Conservation (phyloP, 306 rosid genomes). For the Vigna nakashimae region DNA sequence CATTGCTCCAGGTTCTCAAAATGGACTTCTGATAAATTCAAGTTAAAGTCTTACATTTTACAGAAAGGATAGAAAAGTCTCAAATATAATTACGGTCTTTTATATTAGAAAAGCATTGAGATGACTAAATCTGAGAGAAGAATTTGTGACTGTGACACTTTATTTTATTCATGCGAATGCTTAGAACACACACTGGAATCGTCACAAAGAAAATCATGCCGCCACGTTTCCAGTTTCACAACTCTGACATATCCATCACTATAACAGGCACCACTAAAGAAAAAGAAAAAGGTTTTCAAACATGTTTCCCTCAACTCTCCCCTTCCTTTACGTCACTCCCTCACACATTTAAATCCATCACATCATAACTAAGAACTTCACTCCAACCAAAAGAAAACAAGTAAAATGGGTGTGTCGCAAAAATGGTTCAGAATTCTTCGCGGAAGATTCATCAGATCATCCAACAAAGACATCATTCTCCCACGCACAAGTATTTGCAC, state of each 20-base stretch:
- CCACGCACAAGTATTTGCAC: constrained; percentile 45
- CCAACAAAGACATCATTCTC: constrained; percentile 47
- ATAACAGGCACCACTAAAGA: neutral
- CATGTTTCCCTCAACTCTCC: constrained; percentile 67
- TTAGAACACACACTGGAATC: constrained; percentile 29
- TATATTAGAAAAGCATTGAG: neutral
- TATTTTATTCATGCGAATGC: constrained; percentile 9
- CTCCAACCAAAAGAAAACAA: neutral
- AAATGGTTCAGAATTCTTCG: constrained; percentile 63
- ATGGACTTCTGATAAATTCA: too few species aligned
- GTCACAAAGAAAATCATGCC: constrained; percentile 38
- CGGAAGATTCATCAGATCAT: constrained; percentile 51
- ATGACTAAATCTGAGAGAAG: neutral
- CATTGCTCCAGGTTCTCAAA: too few species aligned
- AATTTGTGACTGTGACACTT: constrained; percentile 6
- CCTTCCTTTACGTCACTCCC: constrained; percentile 57
- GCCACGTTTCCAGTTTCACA: constrained; percentile 42
- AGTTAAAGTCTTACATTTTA: too few species aligned
- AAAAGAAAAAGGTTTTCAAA: neutral
- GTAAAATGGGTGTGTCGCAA: constrained; percentile 51
- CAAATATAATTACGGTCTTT: too few species aligned
- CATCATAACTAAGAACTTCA: neutral
- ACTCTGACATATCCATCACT: constrained; percentile 27
- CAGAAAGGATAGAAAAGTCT: too few species aligned
- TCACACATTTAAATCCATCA: constrained; percentile 29